phyloP scores from a whole-genome alignment of 1,284 basidiomycete genomes.

The Trichosporon sp. region DNA sequence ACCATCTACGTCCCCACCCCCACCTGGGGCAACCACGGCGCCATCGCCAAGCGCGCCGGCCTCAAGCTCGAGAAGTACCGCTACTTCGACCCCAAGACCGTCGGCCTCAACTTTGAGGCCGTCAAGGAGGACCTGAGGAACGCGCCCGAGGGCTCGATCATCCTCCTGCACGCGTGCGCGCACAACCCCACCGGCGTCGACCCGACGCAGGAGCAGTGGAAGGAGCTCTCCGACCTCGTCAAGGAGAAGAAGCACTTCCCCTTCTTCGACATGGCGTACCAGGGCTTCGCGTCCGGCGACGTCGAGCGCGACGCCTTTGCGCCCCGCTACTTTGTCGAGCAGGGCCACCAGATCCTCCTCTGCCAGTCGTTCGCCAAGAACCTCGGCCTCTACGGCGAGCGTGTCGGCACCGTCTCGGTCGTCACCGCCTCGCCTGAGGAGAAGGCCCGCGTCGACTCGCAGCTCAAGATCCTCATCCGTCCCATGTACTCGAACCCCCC shows the following conservation, averaged over 20 bases:
- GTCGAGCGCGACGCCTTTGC: slow-evolving; percentile 88
- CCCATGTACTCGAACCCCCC: slow-evolving; percentile 99
- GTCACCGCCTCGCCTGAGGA: slow-evolving; percentile 70
- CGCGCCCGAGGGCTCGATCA: slow-evolving; percentile 52
- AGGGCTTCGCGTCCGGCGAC: slow-evolving; percentile 87
- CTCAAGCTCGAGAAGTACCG: slow-evolving; percentile 83
- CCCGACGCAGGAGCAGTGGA: slow-evolving; percentile 91
- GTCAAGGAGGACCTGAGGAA: slow-evolving; percentile 76
- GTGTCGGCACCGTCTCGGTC: slow-evolving; percentile 88
- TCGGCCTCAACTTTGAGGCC: slow-evolving; percentile 87
- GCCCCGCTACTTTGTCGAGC: slow-evolving; percentile 86
- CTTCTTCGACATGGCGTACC: slow-evolving; percentile 74
- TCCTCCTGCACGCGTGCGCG: slow-evolving; percentile 57
- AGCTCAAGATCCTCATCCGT: slow-evolving; percentile 91
- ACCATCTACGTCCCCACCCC: slow-evolving; percentile 87
- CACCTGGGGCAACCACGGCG: slow-evolving; percentile 95
- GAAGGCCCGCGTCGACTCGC: slow-evolving; percentile 81
- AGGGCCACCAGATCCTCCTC: slow-evolving; percentile 80
- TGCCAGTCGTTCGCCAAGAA: slow-evolving; percentile 98
- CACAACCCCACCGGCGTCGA: slow-evolving; percentile 96
- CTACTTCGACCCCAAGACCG: slow-evolving; percentile 92
- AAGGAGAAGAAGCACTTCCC: slow-evolving; percentile 58
- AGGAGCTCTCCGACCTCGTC: slow-evolving; percentile 79
- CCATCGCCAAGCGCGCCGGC: slow-evolving; percentile 63
- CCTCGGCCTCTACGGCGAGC: slow-evolving; percentile 96